Evolutionary conservation across 345 rosid species (phyloP), one percentile per base, ranked within the genome.

Genomic region (Garcia nutans): DNA sequence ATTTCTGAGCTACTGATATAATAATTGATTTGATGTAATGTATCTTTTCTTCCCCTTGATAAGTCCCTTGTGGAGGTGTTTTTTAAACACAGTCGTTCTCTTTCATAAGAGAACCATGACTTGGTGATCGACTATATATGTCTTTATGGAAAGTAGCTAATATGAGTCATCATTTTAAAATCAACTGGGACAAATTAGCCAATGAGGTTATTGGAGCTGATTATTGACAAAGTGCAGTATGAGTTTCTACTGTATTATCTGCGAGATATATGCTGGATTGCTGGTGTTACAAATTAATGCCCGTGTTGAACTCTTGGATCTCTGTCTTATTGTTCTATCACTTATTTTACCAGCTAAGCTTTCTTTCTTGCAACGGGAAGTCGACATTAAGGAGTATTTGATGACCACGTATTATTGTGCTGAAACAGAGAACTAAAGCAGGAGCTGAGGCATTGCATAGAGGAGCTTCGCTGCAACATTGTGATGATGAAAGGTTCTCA

Each of bases 391-490:
- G 0, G 33, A 6, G 47, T 65, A 3, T 31, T 52, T 26, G 44
- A 70, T 60, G 41, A n/a, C 61, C 49, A 45, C 65, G 50, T 33
- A 70, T 64, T 54, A 49, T 65, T 82, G 61, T 83, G 64, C 71
- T 76, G 68, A 67, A 78, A 72, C 91, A 91, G 96, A 85, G 84
- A 89, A 71, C 76, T 91, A 63, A 91, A 86, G 86, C 87, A 79
- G 57, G 96, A 91, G 80, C 72, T 86, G 79, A 88, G 78, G 76
- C 87, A 84, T 65, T 91, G 96, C 86, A 79, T 89, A 37, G 91
- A 88, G 74, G 89, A 88, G 71, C 90, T 91, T 75, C 86, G 82
- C 49, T 91, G 96, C 87, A 91, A 88, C 70, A 81, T 88, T 60
- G 93, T 88, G 44, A 81, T 79, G 67, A 87, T 89, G 86, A 89